Percentiles rank a stretch among this genome's conserved stretches.
These are phyloP conservation scores for Pseudogymnoascus sp. DNA, from an alignment of 2,329 filamentous ascomycete species.

Conservation along the genomic window DNA sequence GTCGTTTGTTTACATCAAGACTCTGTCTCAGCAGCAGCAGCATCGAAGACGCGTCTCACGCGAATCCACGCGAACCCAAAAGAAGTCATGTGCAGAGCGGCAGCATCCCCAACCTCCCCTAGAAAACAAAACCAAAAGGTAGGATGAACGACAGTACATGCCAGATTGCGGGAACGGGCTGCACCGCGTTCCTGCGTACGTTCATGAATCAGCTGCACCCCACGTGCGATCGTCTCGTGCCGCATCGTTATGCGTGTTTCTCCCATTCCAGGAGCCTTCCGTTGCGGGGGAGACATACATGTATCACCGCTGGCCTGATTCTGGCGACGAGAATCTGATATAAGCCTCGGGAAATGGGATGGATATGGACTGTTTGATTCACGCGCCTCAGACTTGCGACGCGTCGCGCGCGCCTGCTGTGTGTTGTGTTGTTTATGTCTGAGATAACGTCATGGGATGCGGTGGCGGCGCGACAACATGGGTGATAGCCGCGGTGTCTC, in stretches of 20 bases:
- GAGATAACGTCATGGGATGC: not conserved
- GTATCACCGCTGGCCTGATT: not conserved
- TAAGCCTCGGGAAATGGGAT: not conserved
- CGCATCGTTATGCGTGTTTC: not conserved
- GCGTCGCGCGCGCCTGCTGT: not conserved
- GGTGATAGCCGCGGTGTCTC: constrained; percentile 4
- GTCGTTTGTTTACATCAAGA: not conserved
- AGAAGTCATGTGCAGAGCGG: not conserved
- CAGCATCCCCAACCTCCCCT: not conserved
- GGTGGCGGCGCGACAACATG: not conserved
- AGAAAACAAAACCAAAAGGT: not conserved
- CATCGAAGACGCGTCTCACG: not conserved
- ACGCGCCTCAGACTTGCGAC: not conserved
- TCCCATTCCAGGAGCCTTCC: not conserved
- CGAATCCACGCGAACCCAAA: not conserved
- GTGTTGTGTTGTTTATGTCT: constrained; percentile 2
- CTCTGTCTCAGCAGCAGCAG: not conserved
- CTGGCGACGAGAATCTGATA: not conserved
- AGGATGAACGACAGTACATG: not conserved
- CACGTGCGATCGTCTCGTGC: constrained; percentile 3
- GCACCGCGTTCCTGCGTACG: not conserved
- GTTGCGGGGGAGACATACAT: not conserved
- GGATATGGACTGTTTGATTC: not conserved
- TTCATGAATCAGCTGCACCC: not conserved
- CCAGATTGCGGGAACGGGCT: not conserved